Base-by-base conservation (phyloP, 2,329 filamentous ascomycete species). In the Teratosphaeria destructans region DNA sequence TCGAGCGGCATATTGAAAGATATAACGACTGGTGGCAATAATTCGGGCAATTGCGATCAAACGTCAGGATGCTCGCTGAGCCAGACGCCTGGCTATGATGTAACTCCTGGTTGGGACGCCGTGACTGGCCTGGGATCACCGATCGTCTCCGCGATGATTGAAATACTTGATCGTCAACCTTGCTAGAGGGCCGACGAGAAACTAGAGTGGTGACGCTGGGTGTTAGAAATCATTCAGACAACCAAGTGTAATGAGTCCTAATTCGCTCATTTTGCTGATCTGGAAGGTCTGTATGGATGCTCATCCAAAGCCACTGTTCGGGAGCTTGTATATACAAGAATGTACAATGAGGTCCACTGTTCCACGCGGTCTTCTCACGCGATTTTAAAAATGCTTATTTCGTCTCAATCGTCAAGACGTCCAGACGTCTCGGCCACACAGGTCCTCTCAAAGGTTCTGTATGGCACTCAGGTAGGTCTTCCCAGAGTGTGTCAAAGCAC, bases 1-100 rank as follows among this genome's bases (percentile, higher is more conserved):
- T 49, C 43, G 43, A 75, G 74, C 57, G 68, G 73, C 60, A 79
- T 73, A 0, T 72, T 84, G 29, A 81, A 75, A 1, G 82, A 84
- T 64, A 77, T 71, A 64, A 74, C 64, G 35, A 71, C 70, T 52
- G 76, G 75, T 10, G 66, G 64, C 1, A 67, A 65, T 26, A 67
- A 66, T 55, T 60, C 47, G 8, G 66, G 67, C n/a, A 60, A 49
- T 4, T 68, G 66, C 29, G 37, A 59, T 32, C 16, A 39, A 5
- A 29, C 58, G 16, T 52, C 47, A 23, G 64, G 64, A 0, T 66
- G 64, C 56, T 61, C 6, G 5, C 35, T 60, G 47, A 47, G 14
- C 12, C 35, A 60, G 52, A 62, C 54, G 60, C 58, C 58, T 19
- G 66, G 67, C 5, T 68, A 67, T 37, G 53, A 32, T 43, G 32